Evolutionary conservation across 768 basidiomycete species (phyloP).

Genomic region (Pleurotus tuoliensis): DNA sequence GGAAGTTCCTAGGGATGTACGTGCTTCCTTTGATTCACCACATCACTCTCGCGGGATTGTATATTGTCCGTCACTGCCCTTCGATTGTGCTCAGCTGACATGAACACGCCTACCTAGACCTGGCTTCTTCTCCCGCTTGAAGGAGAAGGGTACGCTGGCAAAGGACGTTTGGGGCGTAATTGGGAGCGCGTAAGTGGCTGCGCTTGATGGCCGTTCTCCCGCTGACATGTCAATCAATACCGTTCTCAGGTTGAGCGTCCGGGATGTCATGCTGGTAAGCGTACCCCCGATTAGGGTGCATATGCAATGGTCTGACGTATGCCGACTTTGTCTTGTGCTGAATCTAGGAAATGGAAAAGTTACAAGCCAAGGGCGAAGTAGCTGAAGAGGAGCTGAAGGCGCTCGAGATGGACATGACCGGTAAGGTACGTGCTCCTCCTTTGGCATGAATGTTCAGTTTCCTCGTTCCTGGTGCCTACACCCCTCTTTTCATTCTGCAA

Average conservation of each 20-base stretch:
- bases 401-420: conserved; percentile 89
- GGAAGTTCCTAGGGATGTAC: conserved; percentile 87
- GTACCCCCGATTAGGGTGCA: neutral
- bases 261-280: conserved; percentile 63
- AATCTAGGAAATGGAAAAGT: conserved; percentile 80
- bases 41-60: neutral
- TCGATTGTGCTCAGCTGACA: neutral
- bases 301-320: neutral
- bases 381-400: conserved; percentile 82
- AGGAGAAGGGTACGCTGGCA: conserved; percentile 89
- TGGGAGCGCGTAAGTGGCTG: conserved; percentile 76
- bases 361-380: conserved; percentile 86
- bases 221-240: too few relatives aligned
- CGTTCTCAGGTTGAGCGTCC: conserved; percentile 58
- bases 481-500: neutral
- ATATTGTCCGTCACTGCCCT: neutral
- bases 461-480: neutral
- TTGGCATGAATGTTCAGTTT: neutral
- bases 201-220: too few relatives aligned
- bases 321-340: neutral
- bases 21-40: conserved; percentile 23
- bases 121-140: conserved; percentile 90
- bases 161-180: conserved; percentile 98
- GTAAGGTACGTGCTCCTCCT: conserved; percentile 53
- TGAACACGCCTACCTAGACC: conserved; percentile 39